phyloP scores from a whole-genome alignment of 441 rosid genomes.

The Adansonia rubrostipa region DNA sequence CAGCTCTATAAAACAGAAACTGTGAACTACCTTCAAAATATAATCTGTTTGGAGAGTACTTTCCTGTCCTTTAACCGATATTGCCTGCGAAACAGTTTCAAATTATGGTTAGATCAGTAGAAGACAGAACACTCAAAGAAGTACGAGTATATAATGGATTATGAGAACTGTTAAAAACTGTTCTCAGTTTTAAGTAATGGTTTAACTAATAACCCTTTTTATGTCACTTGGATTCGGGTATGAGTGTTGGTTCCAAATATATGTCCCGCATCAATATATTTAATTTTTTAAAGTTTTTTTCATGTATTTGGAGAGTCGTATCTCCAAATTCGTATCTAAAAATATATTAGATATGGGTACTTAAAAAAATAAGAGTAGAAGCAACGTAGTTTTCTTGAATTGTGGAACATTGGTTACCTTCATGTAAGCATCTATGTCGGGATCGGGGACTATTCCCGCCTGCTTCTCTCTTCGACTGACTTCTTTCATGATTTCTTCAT shows the following conservation, averaged over 20 bases:
- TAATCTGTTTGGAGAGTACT: slow-evolving; percentile 71
- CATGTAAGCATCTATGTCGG: slow-evolving; percentile 64
- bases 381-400: too few relatives aligned
- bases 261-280: too few relatives aligned
- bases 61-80: slow-evolving; percentile 54
- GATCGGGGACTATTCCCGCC: slow-evolving; percentile 55
- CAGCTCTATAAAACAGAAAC: background rate
- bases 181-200: background rate
- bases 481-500: slow-evolving; percentile 50
- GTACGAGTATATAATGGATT: background rate
- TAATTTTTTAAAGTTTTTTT: too few relatives aligned
- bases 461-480: slow-evolving; percentile 57
- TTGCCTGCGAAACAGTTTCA: slow-evolving; percentile 49
- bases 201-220: too few relatives aligned
- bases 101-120: background rate
- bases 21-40: slow-evolving; percentile 56
- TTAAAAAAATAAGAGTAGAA: too few relatives aligned
- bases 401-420: slow-evolving; percentile 43
- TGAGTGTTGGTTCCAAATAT: too few relatives aligned
- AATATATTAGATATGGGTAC: too few relatives aligned
- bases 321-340: too few relatives aligned
- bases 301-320: too few relatives aligned
- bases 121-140: background rate
- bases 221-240: too few relatives aligned
- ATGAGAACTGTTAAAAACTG: background rate